Evolutionary conservation across 129 eudicot genomes (phyloP).

Genomic region (Helianthus tuberosus): DNA sequence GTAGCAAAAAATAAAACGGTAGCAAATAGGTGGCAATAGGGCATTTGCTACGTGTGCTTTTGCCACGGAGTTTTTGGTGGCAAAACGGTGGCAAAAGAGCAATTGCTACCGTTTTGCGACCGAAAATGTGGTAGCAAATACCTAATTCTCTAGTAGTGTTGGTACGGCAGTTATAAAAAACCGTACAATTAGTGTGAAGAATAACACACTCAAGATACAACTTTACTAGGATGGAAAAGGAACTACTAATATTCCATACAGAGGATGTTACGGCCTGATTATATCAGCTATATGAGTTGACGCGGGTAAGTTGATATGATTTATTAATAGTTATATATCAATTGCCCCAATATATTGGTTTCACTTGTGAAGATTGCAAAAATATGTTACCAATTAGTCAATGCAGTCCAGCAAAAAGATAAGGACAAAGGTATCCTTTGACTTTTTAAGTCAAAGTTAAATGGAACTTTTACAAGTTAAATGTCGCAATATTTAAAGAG

Average conservation of each 20-base stretch:
- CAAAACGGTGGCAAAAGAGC: too few relatives aligned
- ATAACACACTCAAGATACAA: conserved; percentile 62
- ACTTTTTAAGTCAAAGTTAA: too few relatives aligned
- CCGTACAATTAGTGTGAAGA: conserved; percentile 48
- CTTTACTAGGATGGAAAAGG: conserved; percentile 79
- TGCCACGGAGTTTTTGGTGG: too few relatives aligned
- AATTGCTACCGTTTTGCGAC: too few relatives aligned
- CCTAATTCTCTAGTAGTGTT: conserved; percentile 76
- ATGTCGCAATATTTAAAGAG: too few relatives aligned
- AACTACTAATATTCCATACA: conserved; percentile 68
- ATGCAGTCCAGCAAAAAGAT: neutral
- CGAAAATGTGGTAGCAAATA: too few relatives aligned
- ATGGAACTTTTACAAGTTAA: too few relatives aligned
- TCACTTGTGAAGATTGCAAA: neutral
- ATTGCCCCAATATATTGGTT: neutral
- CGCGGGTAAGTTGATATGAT: conserved; percentile 52
- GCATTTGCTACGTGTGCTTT: too few relatives aligned
- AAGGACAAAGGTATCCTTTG: neutral
- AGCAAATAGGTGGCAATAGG: too few relatives aligned
- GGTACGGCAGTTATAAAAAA: conserved; percentile 58
- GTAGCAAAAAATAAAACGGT: too few relatives aligned
- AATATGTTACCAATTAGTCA: too few relatives aligned
- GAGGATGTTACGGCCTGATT: conserved; percentile 79
- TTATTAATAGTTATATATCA: too few relatives aligned
- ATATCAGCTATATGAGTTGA: conserved; percentile 79